Evolutionary conservation across 2,329 filamentous ascomycete species (phyloP), one percentile per base, ranked within the genome.

Genomic region (Verticillium zaregamsianum): DNA sequence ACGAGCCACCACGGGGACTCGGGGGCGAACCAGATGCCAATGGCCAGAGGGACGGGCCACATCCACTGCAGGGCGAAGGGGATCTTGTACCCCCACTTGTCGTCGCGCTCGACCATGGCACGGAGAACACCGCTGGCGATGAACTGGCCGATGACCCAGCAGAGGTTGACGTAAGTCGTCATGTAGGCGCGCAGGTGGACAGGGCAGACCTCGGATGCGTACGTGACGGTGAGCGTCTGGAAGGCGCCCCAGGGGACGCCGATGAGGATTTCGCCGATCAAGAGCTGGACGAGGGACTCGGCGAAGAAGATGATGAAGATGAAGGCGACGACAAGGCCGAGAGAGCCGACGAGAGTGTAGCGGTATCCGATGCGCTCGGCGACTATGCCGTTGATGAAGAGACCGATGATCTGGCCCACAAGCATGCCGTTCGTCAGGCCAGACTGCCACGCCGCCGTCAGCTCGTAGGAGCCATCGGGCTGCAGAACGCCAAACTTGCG

Each of bases 1-100:
- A 82, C 76, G 5, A 80, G 74, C 77, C 78, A 82, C 79, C 80
- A 83, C 1, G 81, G 81, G 3, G 77, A 81, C 64, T 83, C 81
- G 1, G 81, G 81, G 4, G 79, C 78, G 17, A 81, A 74, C 55
- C 72, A 70, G 57, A 79, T 74, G 20, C 73, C 75, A 1, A 80
- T 66, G 9, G 80, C 70, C 2, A 83, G 70, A 1, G 79, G 79
- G 1, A 80, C 67, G 0, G 79, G 78, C 76, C 79, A 83, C 31
- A 77, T 68, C 81, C 81, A 83, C 68, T 83, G 80, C 0, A 82
- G 65, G 0, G 75, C 80, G 61, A 80, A 83, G 1, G 80, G 80
- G 5, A 83, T 81, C 40, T 76, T 74, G 68, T 79, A 83, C 0
- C 75, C 76, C 77, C 76, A 80, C 62, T 82, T 62, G 12, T 76